Evolutionary conservation across 805 yeast species (phyloP).

Genomic region (Candida saitoana): DNA sequence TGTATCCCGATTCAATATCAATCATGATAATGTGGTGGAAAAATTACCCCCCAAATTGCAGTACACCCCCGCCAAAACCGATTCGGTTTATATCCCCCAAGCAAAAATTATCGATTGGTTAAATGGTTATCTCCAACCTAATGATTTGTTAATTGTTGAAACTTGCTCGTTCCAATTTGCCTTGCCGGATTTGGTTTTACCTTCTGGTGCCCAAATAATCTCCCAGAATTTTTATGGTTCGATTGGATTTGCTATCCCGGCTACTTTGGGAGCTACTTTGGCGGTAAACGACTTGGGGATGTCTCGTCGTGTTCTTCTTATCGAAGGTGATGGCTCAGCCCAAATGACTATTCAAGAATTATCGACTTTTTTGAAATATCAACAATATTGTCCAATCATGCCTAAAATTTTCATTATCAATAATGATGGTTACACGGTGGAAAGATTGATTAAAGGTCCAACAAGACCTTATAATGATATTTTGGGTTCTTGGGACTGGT

Average conservation of each 20-base stretch:
- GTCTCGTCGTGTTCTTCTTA: constrained; percentile 56
- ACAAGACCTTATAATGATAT: constrained; percentile 76
- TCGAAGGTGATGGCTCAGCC: constrained; percentile 93
- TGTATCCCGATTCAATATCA: constrained; percentile 8
- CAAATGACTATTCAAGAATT: constrained; percentile 91
- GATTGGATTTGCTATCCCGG: constrained; percentile 86
- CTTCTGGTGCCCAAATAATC: constrained; percentile 46
- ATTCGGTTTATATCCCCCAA: constrained; percentile 21
- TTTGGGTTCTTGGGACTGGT: constrained; percentile 79
- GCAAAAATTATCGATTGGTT: constrained; percentile 31
- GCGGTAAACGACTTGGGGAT: constrained; percentile 57
- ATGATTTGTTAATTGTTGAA: constrained; percentile 74
- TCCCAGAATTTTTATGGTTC: constrained; percentile 78
- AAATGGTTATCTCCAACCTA: constrained; percentile 43
- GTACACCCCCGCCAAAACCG: constrained; percentile 7
- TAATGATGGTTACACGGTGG: constrained; percentile 87
- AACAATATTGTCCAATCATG: constrained; percentile 31
- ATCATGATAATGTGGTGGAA: constrained; percentile 15
- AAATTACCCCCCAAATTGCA: constrained; percentile 11
- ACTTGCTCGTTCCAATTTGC: constrained; percentile 84
- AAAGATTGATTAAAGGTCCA: constrained; percentile 80
- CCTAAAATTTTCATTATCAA: constrained; percentile 75
- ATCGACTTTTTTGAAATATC: constrained; percentile 56
- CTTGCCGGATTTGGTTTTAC: constrained; percentile 61
- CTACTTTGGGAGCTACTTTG: constrained; percentile 75